Percentiles rank a stretch among this genome's conserved stretches.
phyloP scores from a whole-genome alignment of 1,284 basidiomycete genomes.

The Cutaneotrichosporon sp. region DNA sequence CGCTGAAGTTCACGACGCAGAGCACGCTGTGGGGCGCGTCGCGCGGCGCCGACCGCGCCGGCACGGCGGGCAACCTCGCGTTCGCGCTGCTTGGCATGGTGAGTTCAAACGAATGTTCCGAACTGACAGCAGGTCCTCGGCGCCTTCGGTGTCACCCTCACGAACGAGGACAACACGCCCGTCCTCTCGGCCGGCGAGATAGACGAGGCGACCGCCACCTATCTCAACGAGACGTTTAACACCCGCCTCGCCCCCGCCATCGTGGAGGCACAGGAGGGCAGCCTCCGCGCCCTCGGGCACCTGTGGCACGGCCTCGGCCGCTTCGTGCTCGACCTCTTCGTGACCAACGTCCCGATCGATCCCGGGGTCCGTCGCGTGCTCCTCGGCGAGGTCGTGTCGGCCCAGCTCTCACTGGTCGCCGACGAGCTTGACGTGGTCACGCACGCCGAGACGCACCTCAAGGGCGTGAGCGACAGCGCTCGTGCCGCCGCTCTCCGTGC shows the following conservation, averaged over 20 bases:
- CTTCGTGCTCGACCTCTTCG: slow-evolving; percentile 60
- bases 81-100: slow-evolving; percentile 25
- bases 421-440: slow-evolving; percentile 64
- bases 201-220: slow-evolving; percentile 11
- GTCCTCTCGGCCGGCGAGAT: background rate
- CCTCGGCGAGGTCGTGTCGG: slow-evolving; percentile 58
- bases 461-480: slow-evolving; percentile 65
- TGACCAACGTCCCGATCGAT: slow-evolving; percentile 86
- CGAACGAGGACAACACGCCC: slow-evolving; percentile 3
- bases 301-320: slow-evolving; percentile 66
- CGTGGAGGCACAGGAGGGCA: background rate
- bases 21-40: slow-evolving; percentile 30
- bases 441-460: slow-evolving; percentile 62
- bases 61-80: slow-evolving; percentile 22
- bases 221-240: slow-evolving; percentile 21
- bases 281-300: slow-evolving; percentile 38
- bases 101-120: background rate
- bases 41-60: slow-evolving; percentile 14
- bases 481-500: slow-evolving; percentile 38
- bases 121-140: slow-evolving; percentile 26
- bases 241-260: slow-evolving; percentile 22
- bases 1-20: slow-evolving; percentile 33
- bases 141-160: slow-evolving; percentile 24
- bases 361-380: slow-evolving; percentile 72
- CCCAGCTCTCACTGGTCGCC: slow-evolving; percentile 58